Evolutionary conservation across 2,329 filamentous ascomycete species (phyloP).

Genomic region (Alternaria panax): DNA sequence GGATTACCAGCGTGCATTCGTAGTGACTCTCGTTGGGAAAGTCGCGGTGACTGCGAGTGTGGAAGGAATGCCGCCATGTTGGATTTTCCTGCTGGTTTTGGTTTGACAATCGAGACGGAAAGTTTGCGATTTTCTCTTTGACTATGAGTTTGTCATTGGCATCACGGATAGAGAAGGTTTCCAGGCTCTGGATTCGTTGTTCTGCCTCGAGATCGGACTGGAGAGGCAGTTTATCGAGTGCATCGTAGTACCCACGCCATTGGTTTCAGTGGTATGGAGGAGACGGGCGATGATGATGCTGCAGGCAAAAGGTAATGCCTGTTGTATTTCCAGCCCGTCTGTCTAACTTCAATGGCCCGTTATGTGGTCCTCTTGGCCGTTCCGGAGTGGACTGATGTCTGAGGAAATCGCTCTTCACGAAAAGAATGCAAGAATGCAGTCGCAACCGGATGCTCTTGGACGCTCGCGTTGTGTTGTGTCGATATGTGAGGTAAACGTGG

Average conservation of each 20-base stretch:
- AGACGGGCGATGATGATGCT: not conserved
- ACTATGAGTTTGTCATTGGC: not conserved
- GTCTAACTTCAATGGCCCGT: constrained; percentile 3
- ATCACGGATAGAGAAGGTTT: constrained; percentile 5
- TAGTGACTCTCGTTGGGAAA: constrained; percentile 26
- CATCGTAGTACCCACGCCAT: constrained; percentile 26
- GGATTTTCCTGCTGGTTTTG: constrained; percentile 5
- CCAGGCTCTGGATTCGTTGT: constrained; percentile 14
- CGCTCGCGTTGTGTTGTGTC: not conserved
- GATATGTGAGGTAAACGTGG: constrained; percentile 1
- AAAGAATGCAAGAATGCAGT: not conserved
- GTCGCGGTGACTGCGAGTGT: constrained; percentile 36
- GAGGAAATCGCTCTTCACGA: not conserved
- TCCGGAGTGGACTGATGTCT: not conserved
- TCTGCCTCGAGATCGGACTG: constrained; percentile 15
- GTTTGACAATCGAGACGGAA: not conserved
- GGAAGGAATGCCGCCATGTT: constrained; percentile 31
- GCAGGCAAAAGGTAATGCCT: not conserved
- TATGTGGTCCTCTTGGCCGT: not conserved
- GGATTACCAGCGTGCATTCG: constrained; percentile 27
- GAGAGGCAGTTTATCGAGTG: constrained; percentile 19
- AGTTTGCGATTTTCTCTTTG: not conserved
- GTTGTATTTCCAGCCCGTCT: not conserved
- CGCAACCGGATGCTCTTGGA: not conserved
- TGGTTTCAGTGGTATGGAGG: not conserved